Evolutionary conservation across 768 basidiomycete species (phyloP).

Genomic region (Russula olivacea): DNA sequence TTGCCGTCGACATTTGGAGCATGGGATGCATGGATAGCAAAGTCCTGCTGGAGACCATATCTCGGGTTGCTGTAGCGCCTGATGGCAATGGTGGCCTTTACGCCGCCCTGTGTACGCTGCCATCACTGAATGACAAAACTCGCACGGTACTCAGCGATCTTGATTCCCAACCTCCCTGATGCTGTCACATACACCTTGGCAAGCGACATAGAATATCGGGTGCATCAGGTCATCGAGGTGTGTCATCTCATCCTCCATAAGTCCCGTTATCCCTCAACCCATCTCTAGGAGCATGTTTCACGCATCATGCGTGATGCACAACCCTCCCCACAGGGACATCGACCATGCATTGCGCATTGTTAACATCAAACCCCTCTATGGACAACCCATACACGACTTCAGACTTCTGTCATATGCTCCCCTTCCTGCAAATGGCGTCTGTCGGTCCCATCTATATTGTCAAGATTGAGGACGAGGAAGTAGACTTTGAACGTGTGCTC

Average conservation of each 20-base stretch:
- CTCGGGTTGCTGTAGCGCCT: constrained; percentile 87
- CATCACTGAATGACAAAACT: constrained; percentile 52
- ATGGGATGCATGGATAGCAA: constrained; percentile 99
- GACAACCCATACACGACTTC: constrained; percentile 62
- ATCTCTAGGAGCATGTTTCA: constrained; percentile 79
- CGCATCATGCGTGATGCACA: constrained; percentile 87
- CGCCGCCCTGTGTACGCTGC: constrained; percentile 78
- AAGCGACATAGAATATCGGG: constrained; percentile 93
- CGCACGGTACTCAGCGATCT: constrained; percentile 83
- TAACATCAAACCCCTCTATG: constrained; percentile 95
- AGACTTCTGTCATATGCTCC: constrained; percentile 50
- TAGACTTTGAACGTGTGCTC: constrained; percentile 89
- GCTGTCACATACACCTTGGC: constrained; percentile 78
- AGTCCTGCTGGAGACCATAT: constrained; percentile 75
- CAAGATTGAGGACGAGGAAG: constrained; percentile 95
- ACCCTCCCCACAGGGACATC: constrained; percentile 84
- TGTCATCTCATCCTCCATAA: constrained; percentile 21
- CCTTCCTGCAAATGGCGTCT: constrained; percentile 40
- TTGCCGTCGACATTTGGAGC: constrained; percentile 99
- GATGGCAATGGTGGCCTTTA: constrained; percentile 98
- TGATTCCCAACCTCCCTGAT: constrained; percentile 64
- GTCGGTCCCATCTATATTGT: constrained; percentile 83
- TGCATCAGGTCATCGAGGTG: constrained; percentile 93
- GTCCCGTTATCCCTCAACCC: constrained; percentile 6
- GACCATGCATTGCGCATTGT: constrained; percentile 90